Percentiles rank a stretch among this genome's conserved stretches.
Evolutionary conservation across 805 yeast genomes (phyloP).

Genomic region (Kodamaea laetipori): DNA sequence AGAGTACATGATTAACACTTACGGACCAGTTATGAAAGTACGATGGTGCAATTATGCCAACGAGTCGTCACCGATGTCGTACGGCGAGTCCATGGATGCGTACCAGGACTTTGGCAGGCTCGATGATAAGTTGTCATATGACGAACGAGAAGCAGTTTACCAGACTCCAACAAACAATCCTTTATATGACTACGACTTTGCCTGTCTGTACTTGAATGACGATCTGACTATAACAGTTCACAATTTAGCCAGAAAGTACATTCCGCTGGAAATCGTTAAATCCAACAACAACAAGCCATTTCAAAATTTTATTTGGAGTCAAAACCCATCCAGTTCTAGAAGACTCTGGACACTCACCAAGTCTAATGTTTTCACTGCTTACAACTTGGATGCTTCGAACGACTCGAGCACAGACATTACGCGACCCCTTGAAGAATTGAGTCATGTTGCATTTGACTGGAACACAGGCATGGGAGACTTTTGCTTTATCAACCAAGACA

Average conservation of each 20-base stretch:
- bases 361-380: conserved; percentile 39
- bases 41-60: conserved; percentile 54
- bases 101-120: conserved; percentile 15
- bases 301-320: conserved; percentile 47
- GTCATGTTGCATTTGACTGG: conserved; percentile 61
- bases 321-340: conserved; percentile 23
- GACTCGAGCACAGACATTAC: conserved; percentile 25
- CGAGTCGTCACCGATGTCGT: conserved; percentile 27
- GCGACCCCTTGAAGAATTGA: conserved; percentile 51
- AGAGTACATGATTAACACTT: conserved; percentile 68
- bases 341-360: conserved; percentile 44
- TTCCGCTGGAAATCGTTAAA: conserved; percentile 71
- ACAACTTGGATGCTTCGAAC: conserved; percentile 29
- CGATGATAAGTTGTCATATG: conserved; percentile 23
- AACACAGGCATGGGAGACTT: conserved; percentile 48
- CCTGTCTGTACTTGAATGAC: conserved; percentile 71
- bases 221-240: conserved; percentile 72
- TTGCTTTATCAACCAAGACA: conserved; percentile 53
- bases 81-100: conserved; percentile 19
- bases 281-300: conserved; percentile 46
- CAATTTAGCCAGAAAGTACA: conserved; percentile 66
- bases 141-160: conserved; percentile 20
- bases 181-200: conserved; percentile 64
- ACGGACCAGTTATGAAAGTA: conserved; percentile 78
- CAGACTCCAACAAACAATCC: conserved; percentile 22